Percentiles rank a stretch among this genome's conserved stretches.
Conservation (phyloP, 2,329 filamentous ascomycete species). For the Podosphaera aphanis region DNA sequence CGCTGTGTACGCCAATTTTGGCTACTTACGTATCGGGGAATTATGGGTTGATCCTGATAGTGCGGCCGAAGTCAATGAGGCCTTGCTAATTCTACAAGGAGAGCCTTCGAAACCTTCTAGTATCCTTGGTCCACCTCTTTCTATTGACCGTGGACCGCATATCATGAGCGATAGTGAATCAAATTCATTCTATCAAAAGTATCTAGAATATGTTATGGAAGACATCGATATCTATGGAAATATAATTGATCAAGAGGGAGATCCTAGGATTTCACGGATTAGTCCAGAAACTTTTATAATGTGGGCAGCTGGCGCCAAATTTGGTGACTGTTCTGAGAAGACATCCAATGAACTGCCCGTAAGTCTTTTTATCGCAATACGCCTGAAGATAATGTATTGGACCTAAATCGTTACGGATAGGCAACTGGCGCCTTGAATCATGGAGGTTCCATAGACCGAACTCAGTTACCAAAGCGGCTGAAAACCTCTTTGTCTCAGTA, state of each 20-base stretch:
- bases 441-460: too few relatives aligned
- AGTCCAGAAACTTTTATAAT: slow-evolving; percentile 22
- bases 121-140: too few relatives aligned
- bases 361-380: too few relatives aligned
- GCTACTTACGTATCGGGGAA: slow-evolving; percentile 10
- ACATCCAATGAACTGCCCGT: neutral
- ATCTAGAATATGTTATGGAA: slow-evolving; percentile 2
- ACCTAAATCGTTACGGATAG: too few relatives aligned
- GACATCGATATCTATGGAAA: slow-evolving; percentile 17
- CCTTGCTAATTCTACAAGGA: slow-evolving; percentile 5
- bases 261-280: slow-evolving; percentile 17
- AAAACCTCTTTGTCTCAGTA: slow-evolving; percentile 5
- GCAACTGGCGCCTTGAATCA: too few relatives aligned
- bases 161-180: slow-evolving; percentile 7
- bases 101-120: too few relatives aligned
- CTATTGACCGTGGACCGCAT: slow-evolving; percentile 1
- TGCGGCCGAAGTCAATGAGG: slow-evolving; percentile 3
- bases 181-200: slow-evolving; percentile 7
- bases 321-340: slow-evolving; percentile 9
- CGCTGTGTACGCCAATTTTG: slow-evolving; percentile 10
- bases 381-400: too few relatives aligned
- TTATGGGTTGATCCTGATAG: slow-evolving; percentile 15
- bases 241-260: slow-evolving; percentile 21
- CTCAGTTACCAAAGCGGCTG: neutral
- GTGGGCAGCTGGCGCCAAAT: slow-evolving; percentile 16